Evolutionary conservation across 768 basidiomycete species (phyloP).

Genomic region (Hebeloma cylindrosporum): DNA sequence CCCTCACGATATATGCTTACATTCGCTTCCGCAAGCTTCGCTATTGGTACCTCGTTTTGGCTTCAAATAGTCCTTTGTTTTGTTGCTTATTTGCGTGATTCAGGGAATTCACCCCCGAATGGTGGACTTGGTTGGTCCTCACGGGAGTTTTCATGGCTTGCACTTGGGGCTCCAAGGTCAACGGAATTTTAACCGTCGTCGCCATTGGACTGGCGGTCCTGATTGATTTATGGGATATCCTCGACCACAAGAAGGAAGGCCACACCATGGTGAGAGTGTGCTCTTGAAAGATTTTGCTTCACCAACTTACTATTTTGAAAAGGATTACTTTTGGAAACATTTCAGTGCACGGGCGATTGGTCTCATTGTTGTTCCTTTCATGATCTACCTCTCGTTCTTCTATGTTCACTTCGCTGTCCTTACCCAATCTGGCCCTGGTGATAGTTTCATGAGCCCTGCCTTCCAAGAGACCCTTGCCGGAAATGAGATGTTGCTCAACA

Average conservation of each 20-base stretch:
- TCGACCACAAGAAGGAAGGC: slow-evolving; percentile 77
- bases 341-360: slow-evolving; percentile 83
- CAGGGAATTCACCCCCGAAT: slow-evolving; percentile 84
- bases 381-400: slow-evolving; percentile 94
- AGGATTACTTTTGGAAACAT: slow-evolving; percentile 91
- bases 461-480: slow-evolving; percentile 96
- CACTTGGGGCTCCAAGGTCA: slow-evolving; percentile 97
- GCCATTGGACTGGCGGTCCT: slow-evolving; percentile 89
- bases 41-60: slow-evolving; percentile 56
- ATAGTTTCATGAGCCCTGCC: slow-evolving; percentile 94
- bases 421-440: slow-evolving; percentile 86
- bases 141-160: slow-evolving; percentile 95
- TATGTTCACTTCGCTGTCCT: slow-evolving; percentile 92
- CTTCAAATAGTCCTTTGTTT: slow-evolving; percentile 9
- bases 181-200: slow-evolving; percentile 88
- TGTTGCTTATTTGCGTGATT: neutral
- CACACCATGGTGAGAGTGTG: slow-evolving; percentile 63
- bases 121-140: slow-evolving; percentile 93
- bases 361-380: slow-evolving; percentile 84
- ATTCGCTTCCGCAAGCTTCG: slow-evolving; percentile 93
- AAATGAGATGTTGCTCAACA: slow-evolving; percentile 89
- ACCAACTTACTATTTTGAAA: neutral
- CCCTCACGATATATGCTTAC: slow-evolving; percentile 90
- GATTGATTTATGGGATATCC: slow-evolving; percentile 91
- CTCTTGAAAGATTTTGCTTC: neutral